Conservation (phyloP, 345 rosid genomes). For the Brassica juncea region DNA sequence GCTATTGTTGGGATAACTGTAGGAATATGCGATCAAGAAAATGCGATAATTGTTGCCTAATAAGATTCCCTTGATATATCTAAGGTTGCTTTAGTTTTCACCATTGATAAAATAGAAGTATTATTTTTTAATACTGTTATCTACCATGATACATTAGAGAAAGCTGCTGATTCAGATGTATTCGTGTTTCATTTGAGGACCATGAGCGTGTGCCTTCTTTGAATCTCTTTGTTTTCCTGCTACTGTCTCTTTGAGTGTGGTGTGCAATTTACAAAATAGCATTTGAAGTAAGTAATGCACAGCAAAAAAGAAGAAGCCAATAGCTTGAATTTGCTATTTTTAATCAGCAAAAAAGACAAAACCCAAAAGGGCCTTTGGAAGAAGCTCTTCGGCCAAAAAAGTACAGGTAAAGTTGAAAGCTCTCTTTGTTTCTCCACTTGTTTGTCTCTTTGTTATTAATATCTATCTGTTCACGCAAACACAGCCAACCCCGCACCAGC, state of each 20-base stretch:
- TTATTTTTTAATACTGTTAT: background rate
- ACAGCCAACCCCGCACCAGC: slow-evolving; percentile 88
- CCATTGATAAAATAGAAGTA: background rate
- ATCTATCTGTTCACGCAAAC: slow-evolving; percentile 4
- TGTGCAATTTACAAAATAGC: background rate
- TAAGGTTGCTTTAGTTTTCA: slow-evolving; percentile 42
- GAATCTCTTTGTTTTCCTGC: background rate
- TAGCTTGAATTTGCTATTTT: slow-evolving; percentile 6
- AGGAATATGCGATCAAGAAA: slow-evolving; percentile 67
- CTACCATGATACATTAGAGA: background rate
- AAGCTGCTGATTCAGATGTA: slow-evolving; percentile 21
- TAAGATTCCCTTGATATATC: slow-evolving; percentile 69
- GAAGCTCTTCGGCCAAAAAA: slow-evolving; percentile 85
- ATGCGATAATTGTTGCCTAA: slow-evolving; percentile 64
- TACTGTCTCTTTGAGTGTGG: background rate
- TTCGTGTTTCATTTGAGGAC: slow-evolving; percentile 50
- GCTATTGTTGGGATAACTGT: background rate
- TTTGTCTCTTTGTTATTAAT: background rate
- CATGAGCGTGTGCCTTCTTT: slow-evolving; percentile 65
- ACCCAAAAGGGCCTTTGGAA: slow-evolving; percentile 81
- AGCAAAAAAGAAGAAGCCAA: background rate
- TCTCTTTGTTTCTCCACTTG: background rate
- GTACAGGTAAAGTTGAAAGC: slow-evolving; percentile 54
- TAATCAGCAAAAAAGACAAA: slow-evolving; percentile 68
- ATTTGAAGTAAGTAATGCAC: background rate